Percentiles rank a stretch among this genome's conserved stretches.
Conservation (phyloP, 2,329 filamentous ascomycete genomes). For the Chaetomium sp. region DNA sequence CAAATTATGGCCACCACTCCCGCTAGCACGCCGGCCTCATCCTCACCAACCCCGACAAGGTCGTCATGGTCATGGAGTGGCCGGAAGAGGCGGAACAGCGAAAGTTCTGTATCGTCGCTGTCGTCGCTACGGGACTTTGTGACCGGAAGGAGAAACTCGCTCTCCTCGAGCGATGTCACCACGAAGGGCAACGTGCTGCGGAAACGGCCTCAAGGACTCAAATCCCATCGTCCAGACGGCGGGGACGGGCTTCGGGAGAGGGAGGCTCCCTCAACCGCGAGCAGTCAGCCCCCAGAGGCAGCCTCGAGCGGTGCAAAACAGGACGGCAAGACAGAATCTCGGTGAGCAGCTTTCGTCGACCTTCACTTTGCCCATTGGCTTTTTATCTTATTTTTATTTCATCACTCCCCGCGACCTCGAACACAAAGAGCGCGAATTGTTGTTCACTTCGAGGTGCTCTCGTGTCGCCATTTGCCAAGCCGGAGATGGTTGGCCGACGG, state of each 20-base stretch:
- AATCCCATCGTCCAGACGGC: not conserved
- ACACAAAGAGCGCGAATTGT: not conserved
- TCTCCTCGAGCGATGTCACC: constrained; percentile 8
- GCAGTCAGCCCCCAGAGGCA: not conserved
- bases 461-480: constrained; percentile 4
- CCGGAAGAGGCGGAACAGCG: constrained; percentile 16
- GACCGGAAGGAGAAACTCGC: constrained; percentile 14
- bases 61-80: constrained; percentile 14
- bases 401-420: not conserved
- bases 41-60: not conserved
- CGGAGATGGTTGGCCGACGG: not conserved
- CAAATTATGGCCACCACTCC: not conserved
- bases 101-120: constrained; percentile 10
- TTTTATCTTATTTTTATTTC: constrained; percentile 3
- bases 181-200: constrained; percentile 6
- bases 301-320: not conserved
- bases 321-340: constrained; percentile 18
- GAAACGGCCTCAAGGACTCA: constrained; percentile 3
- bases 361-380: not conserved
- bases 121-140: constrained; percentile 3
- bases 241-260: no score
- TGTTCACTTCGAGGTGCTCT: not conserved
- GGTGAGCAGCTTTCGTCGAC: constrained; percentile 17
- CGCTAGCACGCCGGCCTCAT: constrained; percentile 1
- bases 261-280: no score